phyloP scores from a whole-genome alignment of 2,329 filamentous ascomycete genomes.

The Gaeumannomyces tritici region DNA sequence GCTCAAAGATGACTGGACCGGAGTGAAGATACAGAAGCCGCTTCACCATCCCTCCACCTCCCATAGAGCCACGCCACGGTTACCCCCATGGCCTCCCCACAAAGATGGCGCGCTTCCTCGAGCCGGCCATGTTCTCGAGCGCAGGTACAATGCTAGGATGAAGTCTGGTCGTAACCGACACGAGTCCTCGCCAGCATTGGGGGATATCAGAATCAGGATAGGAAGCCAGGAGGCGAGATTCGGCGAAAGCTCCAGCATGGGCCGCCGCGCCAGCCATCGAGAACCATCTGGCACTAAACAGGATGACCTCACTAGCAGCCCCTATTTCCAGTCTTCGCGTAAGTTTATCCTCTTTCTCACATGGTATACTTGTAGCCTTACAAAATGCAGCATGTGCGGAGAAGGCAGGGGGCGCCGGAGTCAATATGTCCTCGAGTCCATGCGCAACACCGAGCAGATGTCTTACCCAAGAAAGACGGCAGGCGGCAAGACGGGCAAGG shows the following conservation, averaged over 20 bases:
- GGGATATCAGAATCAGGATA: conserved; percentile 21
- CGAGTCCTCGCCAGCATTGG: neutral
- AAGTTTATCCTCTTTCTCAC: neutral
- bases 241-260: conserved; percentile 10
- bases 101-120: conserved; percentile 9
- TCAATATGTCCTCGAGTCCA: neutral
- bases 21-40: conserved; percentile 21
- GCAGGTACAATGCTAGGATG: neutral
- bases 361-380: neutral
- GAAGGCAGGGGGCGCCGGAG: neutral
- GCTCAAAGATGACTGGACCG: conserved; percentile 23
- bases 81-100: neutral
- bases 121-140: conserved; percentile 13
- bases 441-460: neutral
- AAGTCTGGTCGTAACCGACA: neutral
- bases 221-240: conserved; percentile 22
- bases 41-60: conserved; percentile 17
- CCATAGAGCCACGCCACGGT: neutral
- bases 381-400: neutral
- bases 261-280: neutral
- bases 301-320: neutral
- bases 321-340: conserved; percentile 1
- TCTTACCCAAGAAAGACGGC: neutral
- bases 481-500: neutral
- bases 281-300: neutral